A percentile compares a stretch with the other conserved stretches of the same genome.
These are phyloP conservation scores for Coemansia sp. DNA, from an alignment of 192 early-diverging fungal species.

Conservation along the genomic window DNA sequence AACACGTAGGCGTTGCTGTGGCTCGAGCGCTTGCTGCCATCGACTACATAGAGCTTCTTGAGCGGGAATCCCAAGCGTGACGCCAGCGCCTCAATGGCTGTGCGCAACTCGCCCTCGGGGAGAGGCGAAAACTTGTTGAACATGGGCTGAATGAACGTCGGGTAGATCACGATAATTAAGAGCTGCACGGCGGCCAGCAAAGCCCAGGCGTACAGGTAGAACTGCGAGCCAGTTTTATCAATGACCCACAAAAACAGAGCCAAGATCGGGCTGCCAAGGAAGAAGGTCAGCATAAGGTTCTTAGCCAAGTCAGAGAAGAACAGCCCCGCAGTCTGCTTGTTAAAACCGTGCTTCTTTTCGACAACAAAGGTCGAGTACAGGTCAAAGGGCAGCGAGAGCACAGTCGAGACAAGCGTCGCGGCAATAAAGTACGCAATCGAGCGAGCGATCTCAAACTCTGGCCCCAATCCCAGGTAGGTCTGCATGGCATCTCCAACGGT, in stretches of 20 bases:
- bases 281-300: constrained; percentile 59
- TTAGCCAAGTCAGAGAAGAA: constrained; percentile 82
- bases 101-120: constrained; percentile 73
- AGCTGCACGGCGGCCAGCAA: constrained; percentile 78
- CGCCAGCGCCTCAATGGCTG: constrained; percentile 78
- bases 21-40: constrained; percentile 84
- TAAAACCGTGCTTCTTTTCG: constrained; percentile 92
- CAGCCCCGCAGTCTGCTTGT: constrained; percentile 81
- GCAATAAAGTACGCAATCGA: constrained; percentile 74
- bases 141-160: constrained; percentile 94
- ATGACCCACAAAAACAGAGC: constrained; percentile 82
- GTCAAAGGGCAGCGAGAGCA: constrained; percentile 73
- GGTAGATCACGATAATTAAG: constrained; percentile 77
- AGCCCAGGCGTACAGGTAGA: constrained; percentile 90
- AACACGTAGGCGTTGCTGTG: constrained; percentile 98
- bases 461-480: constrained; percentile 54
- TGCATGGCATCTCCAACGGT: constrained; percentile 55
- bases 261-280: constrained; percentile 76
- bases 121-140: constrained; percentile 95
- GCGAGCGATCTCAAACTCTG: constrained; percentile 78
- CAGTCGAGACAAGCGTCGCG: constrained; percentile 57
- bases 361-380: constrained; percentile 93
- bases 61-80: constrained; percentile 82
- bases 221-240: constrained; percentile 71
- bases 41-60: constrained; percentile 93